Evolutionary conservation across 2,329 filamentous ascomycete genomes (phyloP).

Genomic region (Fusarium odoratissimum): DNA sequence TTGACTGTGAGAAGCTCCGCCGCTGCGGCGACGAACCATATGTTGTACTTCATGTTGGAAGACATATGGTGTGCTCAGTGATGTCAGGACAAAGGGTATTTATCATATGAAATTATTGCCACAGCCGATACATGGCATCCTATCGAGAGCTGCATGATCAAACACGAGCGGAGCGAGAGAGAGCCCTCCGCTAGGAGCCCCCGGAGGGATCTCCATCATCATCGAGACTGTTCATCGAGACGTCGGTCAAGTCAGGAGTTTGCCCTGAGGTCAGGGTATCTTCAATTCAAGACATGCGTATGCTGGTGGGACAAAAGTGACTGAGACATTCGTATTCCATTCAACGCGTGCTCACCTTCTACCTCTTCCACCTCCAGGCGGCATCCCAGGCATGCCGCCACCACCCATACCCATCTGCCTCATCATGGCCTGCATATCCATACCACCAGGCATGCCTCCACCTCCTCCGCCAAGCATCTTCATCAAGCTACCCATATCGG

Average conservation of each 20-base stretch:
- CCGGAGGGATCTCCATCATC: not conserved
- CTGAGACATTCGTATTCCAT: not conserved
- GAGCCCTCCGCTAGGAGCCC: not conserved
- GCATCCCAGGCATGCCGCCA: slow-evolving; percentile 53
- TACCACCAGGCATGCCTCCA: slow-evolving; percentile 62
- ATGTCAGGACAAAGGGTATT: too few relatives aligned
- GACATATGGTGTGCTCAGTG: too few relatives aligned
- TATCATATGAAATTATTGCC: not conserved
- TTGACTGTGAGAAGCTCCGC: too few relatives aligned
- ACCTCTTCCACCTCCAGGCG: slow-evolving; percentile 44
- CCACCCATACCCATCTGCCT: slow-evolving; percentile 74
- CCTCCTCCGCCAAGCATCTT: slow-evolving; percentile 81
- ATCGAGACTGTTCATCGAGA: too few relatives aligned
- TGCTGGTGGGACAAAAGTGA: not conserved
- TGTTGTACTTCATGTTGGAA: not conserved
- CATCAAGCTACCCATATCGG: slow-evolving; percentile 87
- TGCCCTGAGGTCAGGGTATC: not conserved
- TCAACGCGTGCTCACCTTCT: slow-evolving; percentile 40
- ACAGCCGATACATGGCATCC: too few relatives aligned
- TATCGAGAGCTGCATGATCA: too few relatives aligned
- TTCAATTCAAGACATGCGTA: not conserved
- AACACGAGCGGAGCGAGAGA: slow-evolving; percentile 29
- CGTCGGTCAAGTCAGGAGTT: not conserved
- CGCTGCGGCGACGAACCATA: too few relatives aligned
- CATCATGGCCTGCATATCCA: slow-evolving; percentile 86